Base-by-base conservation (phyloP, 305 asterid genomes). In the Andrographis paniculata region DNA sequence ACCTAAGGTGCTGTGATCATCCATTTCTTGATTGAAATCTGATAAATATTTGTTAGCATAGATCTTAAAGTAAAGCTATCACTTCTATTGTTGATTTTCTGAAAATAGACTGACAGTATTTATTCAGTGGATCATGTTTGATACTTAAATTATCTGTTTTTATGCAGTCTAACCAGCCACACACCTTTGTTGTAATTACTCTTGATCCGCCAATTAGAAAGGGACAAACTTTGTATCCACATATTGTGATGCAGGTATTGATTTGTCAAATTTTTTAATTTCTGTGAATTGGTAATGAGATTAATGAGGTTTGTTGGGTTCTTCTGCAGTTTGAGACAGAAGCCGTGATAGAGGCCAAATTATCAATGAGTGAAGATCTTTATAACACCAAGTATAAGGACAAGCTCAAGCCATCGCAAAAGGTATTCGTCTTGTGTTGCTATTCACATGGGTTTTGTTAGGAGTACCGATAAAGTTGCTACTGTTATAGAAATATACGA, bases 181-280 rank as follows among this genome's bases (percentile, higher is more conserved):
- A 84, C 63, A 92, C 99, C 35, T 84, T 87, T 57, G 97, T 87
- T 37, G 72, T 92, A 43, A 81, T 92, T 55, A 84, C 97, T 42
- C 95, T 92, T 63, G 99, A 92, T 60, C 99, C 97, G 17, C 99
- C 99, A 17, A 92, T 92, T 60, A 73, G 97, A 71, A 92, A 92
- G 75, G 97, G 99, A 39, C 99, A 92, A 73, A 87, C 97, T 23
- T 58, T 92, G 67, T 92, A 87, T 65, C 99, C 95, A 13, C 95
- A 92, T 74, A 92, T 92, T 41, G 97, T 92, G 50, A 63, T 87
- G 80, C 99, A 92, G 99, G 99, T 91, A 73, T 36, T 37, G 40
- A 36, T 55, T 55, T 57, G 45, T 51, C 30, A 14, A 30, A 14
- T 37, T 17, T 42, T 52, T 28, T 19, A 30, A 39, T 37, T 13